phyloP scores from a whole-genome alignment of 805 yeast species.

The Kazachstania psychrophila region DNA sequence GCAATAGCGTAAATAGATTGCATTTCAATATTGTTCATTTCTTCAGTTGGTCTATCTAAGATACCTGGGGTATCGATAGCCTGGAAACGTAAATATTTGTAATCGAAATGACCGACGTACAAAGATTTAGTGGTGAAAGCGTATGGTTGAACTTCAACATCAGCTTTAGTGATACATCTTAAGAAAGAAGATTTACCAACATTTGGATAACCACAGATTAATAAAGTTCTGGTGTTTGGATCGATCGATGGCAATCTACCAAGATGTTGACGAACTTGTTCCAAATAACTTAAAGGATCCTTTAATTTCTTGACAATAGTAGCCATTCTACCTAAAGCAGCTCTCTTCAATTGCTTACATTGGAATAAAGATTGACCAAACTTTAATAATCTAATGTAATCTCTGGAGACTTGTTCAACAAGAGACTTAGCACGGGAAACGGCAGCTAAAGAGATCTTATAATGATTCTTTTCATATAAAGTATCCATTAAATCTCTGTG shows the following conservation, averaged over 20 bases:
- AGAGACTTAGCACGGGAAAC: conserved; percentile 87
- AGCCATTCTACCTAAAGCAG: conserved; percentile 99
- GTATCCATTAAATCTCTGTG: conserved; percentile 98
- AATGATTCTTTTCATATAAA: conserved; percentile 93
- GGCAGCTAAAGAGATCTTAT: conserved; percentile 92
- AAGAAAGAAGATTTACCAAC: conserved; percentile 97
- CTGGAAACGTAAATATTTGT: conserved; percentile 94
- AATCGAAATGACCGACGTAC: conserved; percentile 97
- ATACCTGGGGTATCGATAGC: conserved; percentile 99
- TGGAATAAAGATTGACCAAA: conserved; percentile 97
- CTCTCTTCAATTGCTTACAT: conserved; percentile 96
- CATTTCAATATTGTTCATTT: conserved; percentile 99
- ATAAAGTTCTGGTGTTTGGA: conserved; percentile 94
- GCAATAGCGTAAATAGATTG: conserved; percentile 98
- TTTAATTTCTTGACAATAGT: conserved; percentile 91
- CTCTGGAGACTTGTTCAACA: conserved; percentile 93
- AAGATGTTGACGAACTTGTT: conserved; percentile 98
- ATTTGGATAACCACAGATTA: conserved; percentile 98
- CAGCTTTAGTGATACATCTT: conserved; percentile 90
- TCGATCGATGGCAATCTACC: conserved; percentile 97
- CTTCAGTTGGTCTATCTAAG: conserved; percentile 96
- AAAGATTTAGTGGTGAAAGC: conserved; percentile 97
- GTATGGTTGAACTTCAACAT: conserved; percentile 98
- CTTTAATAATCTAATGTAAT: conserved; percentile 85
- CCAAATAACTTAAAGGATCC: conserved; percentile 87